These are phyloP conservation scores for Colletotrichum endophyticum DNA, from an alignment of 2,329 filamentous ascomycete species.

Conservation along the genomic window DNA sequence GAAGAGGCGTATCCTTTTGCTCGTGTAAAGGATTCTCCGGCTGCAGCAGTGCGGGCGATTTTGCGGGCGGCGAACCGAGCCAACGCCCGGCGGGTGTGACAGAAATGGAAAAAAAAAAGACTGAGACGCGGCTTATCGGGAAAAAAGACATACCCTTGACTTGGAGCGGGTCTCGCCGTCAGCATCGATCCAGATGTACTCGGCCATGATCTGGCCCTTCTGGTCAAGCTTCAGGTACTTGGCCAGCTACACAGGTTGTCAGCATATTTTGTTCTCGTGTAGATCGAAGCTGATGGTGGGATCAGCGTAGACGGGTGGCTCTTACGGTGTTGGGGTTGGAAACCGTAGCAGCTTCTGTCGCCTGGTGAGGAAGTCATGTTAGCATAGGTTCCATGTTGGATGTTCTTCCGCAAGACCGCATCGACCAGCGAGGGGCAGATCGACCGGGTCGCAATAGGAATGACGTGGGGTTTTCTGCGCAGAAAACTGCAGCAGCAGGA, in stretches of 20 bases:
- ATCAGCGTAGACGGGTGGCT: background rate
- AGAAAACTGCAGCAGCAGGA: background rate
- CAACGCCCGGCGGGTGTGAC: background rate
- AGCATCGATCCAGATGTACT: slow-evolving; percentile 96
- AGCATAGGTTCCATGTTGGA: background rate
- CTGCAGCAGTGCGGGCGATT: background rate
- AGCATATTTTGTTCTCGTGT: slow-evolving; percentile 8
- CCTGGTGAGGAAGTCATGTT: slow-evolving; percentile 23
- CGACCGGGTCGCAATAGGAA: background rate
- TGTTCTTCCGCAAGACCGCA: background rate
- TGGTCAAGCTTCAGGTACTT: slow-evolving; percentile 94
- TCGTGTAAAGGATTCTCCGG: background rate
- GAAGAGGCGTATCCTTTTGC: background rate
- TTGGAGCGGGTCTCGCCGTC: slow-evolving; percentile 87
- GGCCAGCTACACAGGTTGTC: slow-evolving; percentile 66
- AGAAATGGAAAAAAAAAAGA: slow-evolving; percentile 19
- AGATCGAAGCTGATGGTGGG: background rate
- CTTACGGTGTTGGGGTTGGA: slow-evolving; percentile 40
- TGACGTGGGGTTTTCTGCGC: background rate
- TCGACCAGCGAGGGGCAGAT: background rate
- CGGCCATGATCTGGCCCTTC: slow-evolving; percentile 86
- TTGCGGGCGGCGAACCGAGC: background rate
- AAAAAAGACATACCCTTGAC: slow-evolving; percentile 77
- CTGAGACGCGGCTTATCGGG: slow-evolving; percentile 21
- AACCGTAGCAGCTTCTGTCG: slow-evolving; percentile 29